phyloP scores from a whole-genome alignment of 2,329 filamentous ascomycete species.

The Exophiala phaeomuriformis region DNA sequence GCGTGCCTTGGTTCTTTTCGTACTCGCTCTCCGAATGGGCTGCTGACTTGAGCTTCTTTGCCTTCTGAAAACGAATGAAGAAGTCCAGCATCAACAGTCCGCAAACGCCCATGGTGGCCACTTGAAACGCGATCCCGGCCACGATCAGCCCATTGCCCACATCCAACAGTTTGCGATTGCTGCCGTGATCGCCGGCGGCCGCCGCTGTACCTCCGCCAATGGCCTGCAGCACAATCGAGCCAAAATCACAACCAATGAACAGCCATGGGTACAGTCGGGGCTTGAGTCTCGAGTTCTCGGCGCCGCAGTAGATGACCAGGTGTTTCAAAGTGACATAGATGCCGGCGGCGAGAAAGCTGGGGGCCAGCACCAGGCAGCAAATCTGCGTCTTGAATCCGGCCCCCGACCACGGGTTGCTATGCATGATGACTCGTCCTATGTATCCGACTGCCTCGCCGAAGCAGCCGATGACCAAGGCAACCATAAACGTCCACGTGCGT shows the following conservation, averaged over 20 bases:
- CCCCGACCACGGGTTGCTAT: slow-evolving; percentile 48
- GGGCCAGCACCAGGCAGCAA: slow-evolving; percentile 50
- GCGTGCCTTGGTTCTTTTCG: slow-evolving; percentile 24
- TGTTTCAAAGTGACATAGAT: slow-evolving; percentile 54
- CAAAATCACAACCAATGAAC: slow-evolving; percentile 53
- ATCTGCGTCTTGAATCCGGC: slow-evolving; percentile 46
- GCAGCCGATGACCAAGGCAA: slow-evolving; percentile 42
- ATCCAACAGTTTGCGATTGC: slow-evolving; percentile 33
- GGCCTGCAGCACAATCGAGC: slow-evolving; percentile 52
- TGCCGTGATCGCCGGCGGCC: slow-evolving; percentile 34
- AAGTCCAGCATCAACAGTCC: slow-evolving; percentile 34
- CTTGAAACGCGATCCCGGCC: slow-evolving; percentile 52
- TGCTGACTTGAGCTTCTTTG: slow-evolving; percentile 24
- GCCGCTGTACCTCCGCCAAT: slow-evolving; percentile 51
- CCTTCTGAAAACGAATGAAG: slow-evolving; percentile 37
- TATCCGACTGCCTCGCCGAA: slow-evolving; percentile 52
- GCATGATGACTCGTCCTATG: slow-evolving; percentile 47
- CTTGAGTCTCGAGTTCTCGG: slow-evolving; percentile 42
- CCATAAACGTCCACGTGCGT: slow-evolving; percentile 51
- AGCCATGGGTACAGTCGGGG: slow-evolving; percentile 51
- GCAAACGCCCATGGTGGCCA: slow-evolving; percentile 42
- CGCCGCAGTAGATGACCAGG: slow-evolving; percentile 50
- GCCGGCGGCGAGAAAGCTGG: slow-evolving; percentile 49
- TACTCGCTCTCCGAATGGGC: slow-evolving; percentile 28
- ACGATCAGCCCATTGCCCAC: slow-evolving; percentile 52